Base-by-base conservation (phyloP, 2,329 filamentous ascomycete species). In the Xylaria sp. region DNA sequence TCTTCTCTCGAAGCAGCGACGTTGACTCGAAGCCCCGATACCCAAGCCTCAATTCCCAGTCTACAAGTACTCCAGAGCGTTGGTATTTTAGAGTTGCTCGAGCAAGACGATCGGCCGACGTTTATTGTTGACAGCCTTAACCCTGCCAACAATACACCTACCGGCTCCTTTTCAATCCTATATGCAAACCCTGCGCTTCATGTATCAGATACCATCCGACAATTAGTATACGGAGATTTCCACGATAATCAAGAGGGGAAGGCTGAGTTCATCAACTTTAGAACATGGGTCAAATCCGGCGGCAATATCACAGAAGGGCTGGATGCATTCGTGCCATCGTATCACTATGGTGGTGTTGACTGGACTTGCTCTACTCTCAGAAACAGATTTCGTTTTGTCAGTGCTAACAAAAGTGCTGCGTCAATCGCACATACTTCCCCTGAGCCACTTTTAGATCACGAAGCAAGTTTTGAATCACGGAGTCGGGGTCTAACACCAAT, bases 81-180 rank as follows among this genome's bases (percentile, higher is more conserved):
- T 61, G 90, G 91, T 28, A 85, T 93, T 10, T 81, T 91, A 23
- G 93, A 95, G 78, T 82, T 95, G 48, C 80, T 96, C 50, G 92
- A 95, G 76, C 88, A 92, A 73, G 93, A 96, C 77, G 88, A 91
- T 59, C 84, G 93, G 56, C 93, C 92, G 2, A 92, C 91, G 0
- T 93, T 95, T 74, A 86, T 95, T 51, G 84, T 95, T 41, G 92
- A 95, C 75, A 80, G 92, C 60, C 83, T 84, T 8, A 88, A 91
- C 74, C 79, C 84, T 1, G 78, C 81, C n/a, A 90, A 90, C 73
- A 84, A 83, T 56, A 82, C 81, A 25, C 82, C 85, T 52, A 34
- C 57, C 1, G 85, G 85, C 0, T 83, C 84, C 1, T 79, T 94
- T 46, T 84, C 87, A 37, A 84, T 93, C 8, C 74, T 93, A 0